Conservation (phyloP, 306 rosid genomes). For the Biancaea sappan region DNA sequence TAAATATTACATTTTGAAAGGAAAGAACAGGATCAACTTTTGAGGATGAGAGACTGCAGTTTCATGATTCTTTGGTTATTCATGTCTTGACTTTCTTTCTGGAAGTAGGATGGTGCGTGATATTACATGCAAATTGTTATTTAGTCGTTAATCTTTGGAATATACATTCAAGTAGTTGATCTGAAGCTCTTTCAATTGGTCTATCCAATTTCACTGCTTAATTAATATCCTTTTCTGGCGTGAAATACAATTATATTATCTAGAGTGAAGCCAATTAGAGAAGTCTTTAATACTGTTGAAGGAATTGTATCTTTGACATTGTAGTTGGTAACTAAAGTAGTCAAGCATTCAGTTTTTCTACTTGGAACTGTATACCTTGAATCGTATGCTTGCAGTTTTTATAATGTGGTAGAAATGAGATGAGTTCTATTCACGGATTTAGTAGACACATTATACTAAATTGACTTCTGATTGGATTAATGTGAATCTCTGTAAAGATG, state of each 20-base stretch:
- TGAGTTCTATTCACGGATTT: background rate
- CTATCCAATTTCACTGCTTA: background rate
- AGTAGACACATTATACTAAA: background rate
- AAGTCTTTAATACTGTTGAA: background rate
- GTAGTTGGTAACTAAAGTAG: background rate
- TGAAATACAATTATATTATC: background rate
- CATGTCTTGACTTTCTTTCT: slow-evolving; percentile 7
- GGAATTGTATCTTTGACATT: slow-evolving; percentile 10
- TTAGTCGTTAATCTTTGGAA: background rate
- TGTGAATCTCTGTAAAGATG: slow-evolving; percentile 5
- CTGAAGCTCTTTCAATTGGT: background rate
- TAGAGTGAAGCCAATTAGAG: slow-evolving; percentile 2
- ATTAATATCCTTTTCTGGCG: background rate
- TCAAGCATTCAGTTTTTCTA: background rate
- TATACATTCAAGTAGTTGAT: slow-evolving; percentile 4
- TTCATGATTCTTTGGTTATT: background rate
- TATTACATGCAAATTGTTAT: background rate
- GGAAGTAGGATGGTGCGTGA: background rate
- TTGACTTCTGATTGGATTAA: slow-evolving; percentile 25
- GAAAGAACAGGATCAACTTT: background rate
- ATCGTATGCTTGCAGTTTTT: background rate
- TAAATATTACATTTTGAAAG: background rate
- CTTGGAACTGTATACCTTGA: background rate
- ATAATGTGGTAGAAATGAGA: background rate
- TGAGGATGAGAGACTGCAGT: background rate